phyloP scores from a whole-genome alignment of 805 yeast genomes.

The Candida methanosorbosa region DNA sequence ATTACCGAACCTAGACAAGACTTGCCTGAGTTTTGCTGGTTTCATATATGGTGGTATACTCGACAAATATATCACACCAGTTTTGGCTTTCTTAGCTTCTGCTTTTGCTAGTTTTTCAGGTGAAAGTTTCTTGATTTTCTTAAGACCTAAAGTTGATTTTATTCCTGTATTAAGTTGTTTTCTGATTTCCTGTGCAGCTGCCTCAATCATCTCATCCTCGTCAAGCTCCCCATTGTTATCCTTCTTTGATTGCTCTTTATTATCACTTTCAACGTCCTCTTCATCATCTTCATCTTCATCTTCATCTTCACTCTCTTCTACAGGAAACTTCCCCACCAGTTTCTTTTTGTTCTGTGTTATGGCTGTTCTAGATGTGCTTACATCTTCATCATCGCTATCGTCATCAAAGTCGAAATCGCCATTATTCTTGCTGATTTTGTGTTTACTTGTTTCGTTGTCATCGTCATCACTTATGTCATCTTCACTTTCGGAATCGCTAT shows the following conservation, averaged over 20 bases:
- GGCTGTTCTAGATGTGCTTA: conserved; percentile 5
- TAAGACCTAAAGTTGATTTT: conserved; percentile 23
- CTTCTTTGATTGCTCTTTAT: conserved; percentile 12
- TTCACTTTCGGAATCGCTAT: neutral
- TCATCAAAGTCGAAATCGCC: too few relatives aligned
- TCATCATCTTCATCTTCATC: conserved; percentile 15
- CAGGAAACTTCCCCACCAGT: conserved; percentile 3
- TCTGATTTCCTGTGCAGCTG: conserved; percentile 4
- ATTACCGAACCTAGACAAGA: conserved; percentile 74
- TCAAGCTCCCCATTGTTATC: conserved; percentile 10
- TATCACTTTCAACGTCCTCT: conserved; percentile 7
- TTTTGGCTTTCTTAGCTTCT: conserved; percentile 47
- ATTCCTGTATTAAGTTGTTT: conserved; percentile 2
- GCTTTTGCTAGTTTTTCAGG: conserved; percentile 47
- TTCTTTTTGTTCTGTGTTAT: conserved; percentile 4
- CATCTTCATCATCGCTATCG: conserved; percentile 5
- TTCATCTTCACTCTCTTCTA: conserved; percentile 11
- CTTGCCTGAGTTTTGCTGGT: conserved; percentile 80
- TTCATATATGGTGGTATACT: conserved; percentile 96
- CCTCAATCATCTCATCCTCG: conserved; percentile 12
- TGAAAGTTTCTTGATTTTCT: conserved; percentile 46
- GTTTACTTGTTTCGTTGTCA: conserved; percentile 1
- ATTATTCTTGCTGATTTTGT: too few relatives aligned
- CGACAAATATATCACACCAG: conserved; percentile 92
- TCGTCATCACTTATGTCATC: conserved; percentile 4